Conservation (phyloP, 768 basidiomycete species). For the Cantharellus anzutake region DNA sequence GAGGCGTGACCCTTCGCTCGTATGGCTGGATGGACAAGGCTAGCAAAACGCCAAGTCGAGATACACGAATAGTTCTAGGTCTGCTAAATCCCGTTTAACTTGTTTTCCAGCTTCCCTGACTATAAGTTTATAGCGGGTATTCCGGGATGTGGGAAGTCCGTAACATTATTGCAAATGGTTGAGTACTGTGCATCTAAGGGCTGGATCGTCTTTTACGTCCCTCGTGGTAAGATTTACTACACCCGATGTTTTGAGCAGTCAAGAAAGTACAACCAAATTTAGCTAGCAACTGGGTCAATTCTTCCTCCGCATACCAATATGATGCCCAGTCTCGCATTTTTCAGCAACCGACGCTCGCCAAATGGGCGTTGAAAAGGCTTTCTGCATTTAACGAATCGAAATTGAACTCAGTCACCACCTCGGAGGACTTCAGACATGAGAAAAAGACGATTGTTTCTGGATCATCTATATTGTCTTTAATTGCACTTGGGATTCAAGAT, state of each 20-base stretch:
- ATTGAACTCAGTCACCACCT: constrained; percentile 25
- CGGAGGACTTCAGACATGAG: constrained; percentile 27
- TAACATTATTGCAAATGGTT: constrained; percentile 55
- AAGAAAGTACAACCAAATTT: neutral
- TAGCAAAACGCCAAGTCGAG: constrained; percentile 27
- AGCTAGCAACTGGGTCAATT: constrained; percentile 50
- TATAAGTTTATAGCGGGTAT: constrained; percentile 34
- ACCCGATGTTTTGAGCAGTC: neutral
- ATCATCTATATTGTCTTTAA: constrained; percentile 32
- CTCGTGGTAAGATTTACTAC: constrained; percentile 17
- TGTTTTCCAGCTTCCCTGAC: neutral
- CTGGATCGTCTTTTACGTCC: constrained; percentile 77
- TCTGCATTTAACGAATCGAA: constrained; percentile 32
- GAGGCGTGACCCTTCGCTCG: constrained; percentile 41
- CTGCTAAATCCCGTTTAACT: constrained; percentile 15
- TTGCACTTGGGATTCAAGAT: constrained; percentile 37
- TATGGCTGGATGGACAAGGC: constrained; percentile 34
- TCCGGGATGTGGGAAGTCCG: constrained; percentile 66
- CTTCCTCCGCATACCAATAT: constrained; percentile 51
- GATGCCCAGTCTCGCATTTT: constrained; percentile 62
- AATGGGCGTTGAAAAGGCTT: constrained; percentile 43
- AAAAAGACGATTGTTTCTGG: constrained; percentile 20
- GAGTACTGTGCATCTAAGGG: constrained; percentile 40
- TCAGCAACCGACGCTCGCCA: constrained; percentile 45
- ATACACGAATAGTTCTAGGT: constrained; percentile 48